Conservation (phyloP, 1,284 basidiomycete genomes). For the Leccinum pallidistipes region DNA sequence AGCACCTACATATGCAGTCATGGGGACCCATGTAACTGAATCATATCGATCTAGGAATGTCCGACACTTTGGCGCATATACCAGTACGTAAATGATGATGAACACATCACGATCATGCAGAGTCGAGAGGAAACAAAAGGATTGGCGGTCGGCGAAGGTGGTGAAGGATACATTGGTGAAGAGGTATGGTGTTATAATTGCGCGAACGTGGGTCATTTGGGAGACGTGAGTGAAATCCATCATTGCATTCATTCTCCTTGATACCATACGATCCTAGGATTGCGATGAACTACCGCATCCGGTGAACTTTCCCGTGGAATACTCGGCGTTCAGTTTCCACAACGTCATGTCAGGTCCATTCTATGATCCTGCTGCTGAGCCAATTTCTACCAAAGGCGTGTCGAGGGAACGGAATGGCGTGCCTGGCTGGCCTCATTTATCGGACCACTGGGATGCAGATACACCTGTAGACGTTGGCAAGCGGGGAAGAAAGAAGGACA, state of each 20-base stretch:
- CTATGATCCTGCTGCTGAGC: constrained; percentile 43
- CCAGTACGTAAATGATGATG: constrained; percentile 64
- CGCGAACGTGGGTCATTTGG: constrained; percentile 76
- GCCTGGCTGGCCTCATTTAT: constrained; percentile 24
- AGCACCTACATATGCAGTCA: not conserved
- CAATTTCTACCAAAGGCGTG: constrained; percentile 13
- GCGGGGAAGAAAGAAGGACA: constrained; percentile 59
- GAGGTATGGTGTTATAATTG: constrained; percentile 92
- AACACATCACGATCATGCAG: constrained; percentile 50
- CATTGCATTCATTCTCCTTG: not conserved
- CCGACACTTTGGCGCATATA: constrained; percentile 89
- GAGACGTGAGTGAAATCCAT: constrained; percentile 64
- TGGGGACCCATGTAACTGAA: not conserved
- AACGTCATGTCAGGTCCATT: constrained; percentile 78
- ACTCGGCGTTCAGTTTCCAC: constrained; percentile 75
- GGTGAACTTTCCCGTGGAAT: constrained; percentile 51
- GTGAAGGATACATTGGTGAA: constrained; percentile 70
- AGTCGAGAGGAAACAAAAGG: constrained; percentile 49
- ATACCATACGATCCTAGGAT: constrained; percentile 50
- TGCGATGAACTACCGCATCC: constrained; percentile 58
- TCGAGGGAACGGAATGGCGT: constrained; percentile 17
- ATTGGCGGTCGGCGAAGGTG: constrained; percentile 63
- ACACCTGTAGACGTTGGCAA: constrained; percentile 64
- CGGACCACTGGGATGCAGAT: constrained; percentile 44
- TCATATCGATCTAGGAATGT: constrained; percentile 62